These are phyloP conservation scores for Coccomyxa sp. DNA, from an alignment of 139 green algal genomes.

Conservation along the genomic window DNA sequence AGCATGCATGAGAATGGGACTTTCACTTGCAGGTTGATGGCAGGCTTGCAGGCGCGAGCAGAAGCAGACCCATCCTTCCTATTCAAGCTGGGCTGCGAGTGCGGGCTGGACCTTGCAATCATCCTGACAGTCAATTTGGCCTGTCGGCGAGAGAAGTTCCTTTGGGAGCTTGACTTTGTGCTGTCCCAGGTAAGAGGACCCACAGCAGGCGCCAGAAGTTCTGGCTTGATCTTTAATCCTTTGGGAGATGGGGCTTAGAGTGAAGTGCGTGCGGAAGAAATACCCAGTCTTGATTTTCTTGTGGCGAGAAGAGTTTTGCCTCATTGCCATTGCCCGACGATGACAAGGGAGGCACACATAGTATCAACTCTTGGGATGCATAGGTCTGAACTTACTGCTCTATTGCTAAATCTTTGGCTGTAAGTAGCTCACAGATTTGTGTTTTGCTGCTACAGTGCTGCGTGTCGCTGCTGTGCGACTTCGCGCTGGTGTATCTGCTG, in stretches of 20 bases:
- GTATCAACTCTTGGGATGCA: too few relatives aligned
- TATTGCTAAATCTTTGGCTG: not conserved
- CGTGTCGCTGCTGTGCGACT: constrained; percentile 24
- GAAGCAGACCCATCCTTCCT: constrained; percentile 26
- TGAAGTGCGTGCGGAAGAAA: too few relatives aligned
- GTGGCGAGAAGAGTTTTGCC: too few relatives aligned
- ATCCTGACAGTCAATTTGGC: constrained; percentile 22
- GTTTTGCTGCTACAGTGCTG: not conserved
- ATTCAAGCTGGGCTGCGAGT: constrained; percentile 23
- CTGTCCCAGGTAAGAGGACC: constrained; percentile 16
- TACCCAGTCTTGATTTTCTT: too few relatives aligned
- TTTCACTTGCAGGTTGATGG: not conserved
- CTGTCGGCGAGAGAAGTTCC: constrained; percentile 10
- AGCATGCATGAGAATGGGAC: too few relatives aligned
- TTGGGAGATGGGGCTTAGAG: too few relatives aligned
- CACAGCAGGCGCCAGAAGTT: not conserved
- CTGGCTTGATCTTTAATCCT: too few relatives aligned
- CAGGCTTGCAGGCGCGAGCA: not conserved
- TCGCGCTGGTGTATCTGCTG: constrained; percentile 32
- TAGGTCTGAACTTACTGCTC: not conserved
- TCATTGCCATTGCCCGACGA: too few relatives aligned
- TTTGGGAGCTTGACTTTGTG: constrained; percentile 21
- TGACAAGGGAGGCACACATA: too few relatives aligned
- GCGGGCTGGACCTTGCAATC: constrained; percentile 22
- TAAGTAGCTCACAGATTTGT: not conserved